Evolutionary conservation across 495 filamentous ascomycete genomes (phyloP).

Genomic region (Aspergillus kassunensis): DNA sequence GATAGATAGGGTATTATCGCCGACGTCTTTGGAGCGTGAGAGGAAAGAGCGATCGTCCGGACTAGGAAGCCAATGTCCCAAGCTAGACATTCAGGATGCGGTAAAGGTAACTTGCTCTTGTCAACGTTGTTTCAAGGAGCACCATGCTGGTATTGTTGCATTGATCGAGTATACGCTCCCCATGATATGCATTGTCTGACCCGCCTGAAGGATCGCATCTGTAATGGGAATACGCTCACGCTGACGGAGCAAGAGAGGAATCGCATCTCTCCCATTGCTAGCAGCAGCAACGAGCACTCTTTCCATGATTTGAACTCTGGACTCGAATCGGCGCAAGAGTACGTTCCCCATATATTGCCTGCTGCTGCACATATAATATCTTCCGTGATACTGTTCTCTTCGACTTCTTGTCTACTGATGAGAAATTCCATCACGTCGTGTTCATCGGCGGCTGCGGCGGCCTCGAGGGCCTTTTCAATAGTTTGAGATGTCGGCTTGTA

Average conservation of each 20-base stretch:
- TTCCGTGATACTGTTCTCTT: neutral
- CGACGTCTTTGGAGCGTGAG: no score
- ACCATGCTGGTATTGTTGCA: neutral
- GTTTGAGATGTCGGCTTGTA: neutral
- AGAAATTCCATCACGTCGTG: neutral
- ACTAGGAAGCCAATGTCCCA: no score
- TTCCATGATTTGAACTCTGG: neutral
- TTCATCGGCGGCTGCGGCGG: neutral
- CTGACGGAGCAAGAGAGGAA: neutral
- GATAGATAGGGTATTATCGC: no score
- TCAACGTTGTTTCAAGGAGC: no score
- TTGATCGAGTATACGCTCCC: neutral
- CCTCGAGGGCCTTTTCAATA: neutral
- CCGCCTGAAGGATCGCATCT: neutral
- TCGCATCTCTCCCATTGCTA: neutral
- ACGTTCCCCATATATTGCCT: neutral
- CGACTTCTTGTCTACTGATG: neutral
- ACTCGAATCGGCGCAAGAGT: neutral
- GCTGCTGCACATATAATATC: neutral
- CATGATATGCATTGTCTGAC: neutral
- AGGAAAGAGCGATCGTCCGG: no score
- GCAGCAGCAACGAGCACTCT: conserved; percentile 1
- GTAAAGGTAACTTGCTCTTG: no score
- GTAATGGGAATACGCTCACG: neutral
- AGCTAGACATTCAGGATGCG: no score